Conservation (phyloP, 495 filamentous ascomycete species). For the Extremus antarcticus region DNA sequence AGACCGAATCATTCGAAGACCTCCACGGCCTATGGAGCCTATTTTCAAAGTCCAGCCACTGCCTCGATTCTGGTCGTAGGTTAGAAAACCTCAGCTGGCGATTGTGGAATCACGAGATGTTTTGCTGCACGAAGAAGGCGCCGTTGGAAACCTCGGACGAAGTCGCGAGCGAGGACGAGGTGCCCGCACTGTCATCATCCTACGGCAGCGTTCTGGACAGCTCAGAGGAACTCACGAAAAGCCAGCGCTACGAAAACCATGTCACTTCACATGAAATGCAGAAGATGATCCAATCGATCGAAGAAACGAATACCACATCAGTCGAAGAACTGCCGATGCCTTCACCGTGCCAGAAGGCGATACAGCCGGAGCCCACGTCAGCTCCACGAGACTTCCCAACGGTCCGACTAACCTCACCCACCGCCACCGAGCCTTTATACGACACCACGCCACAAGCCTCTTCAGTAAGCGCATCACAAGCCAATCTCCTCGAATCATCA, state of each 20-base stretch:
- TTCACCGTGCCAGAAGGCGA: neutral
- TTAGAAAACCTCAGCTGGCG: conserved; percentile 95
- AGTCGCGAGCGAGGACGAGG: conserved; percentile 24
- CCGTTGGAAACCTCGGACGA: neutral
- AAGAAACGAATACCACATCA: no score
- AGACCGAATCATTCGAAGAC: conserved; percentile 83
- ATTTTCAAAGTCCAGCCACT: conserved; percentile 89
- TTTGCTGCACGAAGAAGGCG: conserved; percentile 55
- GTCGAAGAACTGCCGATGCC: conserved; percentile 14
- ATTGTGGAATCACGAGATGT: conserved; percentile 90
- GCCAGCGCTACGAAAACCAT: conserved; percentile 69
- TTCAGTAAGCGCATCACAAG: conserved; percentile 23
- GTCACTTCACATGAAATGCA: conserved; percentile 79
- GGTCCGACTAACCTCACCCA: neutral
- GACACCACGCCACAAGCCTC: conserved; percentile 13
- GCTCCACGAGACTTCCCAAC: neutral
- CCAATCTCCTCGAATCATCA: conserved; percentile 26
- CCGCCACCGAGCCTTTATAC: conserved; percentile 15
- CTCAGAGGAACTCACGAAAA: no score
- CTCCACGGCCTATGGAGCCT: conserved; percentile 81
- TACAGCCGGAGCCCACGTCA: conserved; percentile 16
- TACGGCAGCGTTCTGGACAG: no score
- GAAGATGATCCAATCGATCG: conserved; percentile 49
- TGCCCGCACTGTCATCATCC: no score
- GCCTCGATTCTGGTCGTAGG: conserved; percentile 83